Evolutionary conservation across 805 yeast species (phyloP).

Genomic region (Kurtzmaniella cleridarum): DNA sequence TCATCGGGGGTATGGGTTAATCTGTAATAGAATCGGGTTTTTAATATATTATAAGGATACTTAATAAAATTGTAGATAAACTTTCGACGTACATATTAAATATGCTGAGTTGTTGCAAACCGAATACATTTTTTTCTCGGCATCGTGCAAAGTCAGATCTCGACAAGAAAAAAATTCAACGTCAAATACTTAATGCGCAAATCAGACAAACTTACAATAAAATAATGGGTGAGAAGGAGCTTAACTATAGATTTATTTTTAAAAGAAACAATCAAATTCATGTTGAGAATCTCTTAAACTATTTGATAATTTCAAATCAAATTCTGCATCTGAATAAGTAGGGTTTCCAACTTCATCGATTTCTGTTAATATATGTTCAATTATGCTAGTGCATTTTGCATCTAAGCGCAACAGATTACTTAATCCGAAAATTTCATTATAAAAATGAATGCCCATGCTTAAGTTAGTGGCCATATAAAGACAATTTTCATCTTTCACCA

Average conservation of each 20-base stretch:
- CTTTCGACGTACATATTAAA: no score
- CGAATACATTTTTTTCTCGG: no score
- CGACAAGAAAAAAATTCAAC: no score
- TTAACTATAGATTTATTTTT: no score
- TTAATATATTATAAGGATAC: slow-evolving; percentile 1
- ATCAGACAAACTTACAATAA: no score
- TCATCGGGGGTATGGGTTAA: background rate
- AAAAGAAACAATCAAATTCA: slow-evolving; percentile 30
- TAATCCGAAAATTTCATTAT: slow-evolving; percentile 34
- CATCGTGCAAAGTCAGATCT: no score
- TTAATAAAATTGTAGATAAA: no score
- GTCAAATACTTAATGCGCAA: no score
- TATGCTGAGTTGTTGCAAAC: no score
- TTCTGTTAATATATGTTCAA: slow-evolving; percentile 24
- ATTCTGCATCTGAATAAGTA: slow-evolving; percentile 20
- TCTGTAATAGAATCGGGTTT: slow-evolving; percentile 2
- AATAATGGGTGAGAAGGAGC: no score
- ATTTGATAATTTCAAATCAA: slow-evolving; percentile 21
- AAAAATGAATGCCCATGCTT: slow-evolving; percentile 33
- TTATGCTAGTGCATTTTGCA: slow-evolving; percentile 27
- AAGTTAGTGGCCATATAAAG: slow-evolving; percentile 19
- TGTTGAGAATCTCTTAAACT: slow-evolving; percentile 23
- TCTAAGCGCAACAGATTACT: slow-evolving; percentile 28
- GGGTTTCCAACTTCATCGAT: slow-evolving; percentile 19
- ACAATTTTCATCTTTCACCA: slow-evolving; percentile 10